Evolutionary conservation across 164 flowering plant species (phyloP).

Genomic region (Tetracentron sinense): DNA sequence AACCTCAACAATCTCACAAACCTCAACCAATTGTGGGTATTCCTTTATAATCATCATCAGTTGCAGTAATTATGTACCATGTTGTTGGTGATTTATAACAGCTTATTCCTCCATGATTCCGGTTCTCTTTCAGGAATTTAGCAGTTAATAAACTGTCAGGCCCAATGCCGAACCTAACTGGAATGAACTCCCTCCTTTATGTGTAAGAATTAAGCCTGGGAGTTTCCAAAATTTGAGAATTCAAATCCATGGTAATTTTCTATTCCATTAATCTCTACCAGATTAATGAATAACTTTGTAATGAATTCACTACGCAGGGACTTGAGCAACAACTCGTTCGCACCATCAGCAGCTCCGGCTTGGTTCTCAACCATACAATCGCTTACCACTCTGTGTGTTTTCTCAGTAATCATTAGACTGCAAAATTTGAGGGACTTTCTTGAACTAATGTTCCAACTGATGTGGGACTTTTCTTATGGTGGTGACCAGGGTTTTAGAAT

Average conservation of each 20-base stretch:
- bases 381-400: slow-evolving; percentile 80
- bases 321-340: no score
- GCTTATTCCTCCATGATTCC: no score
- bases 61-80: background rate
- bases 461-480: background rate
- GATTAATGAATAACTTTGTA: background rate
- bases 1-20: slow-evolving; percentile 58
- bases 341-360: slow-evolving; percentile 45
- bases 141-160: slow-evolving; percentile 65
- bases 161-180: slow-evolving; percentile 56
- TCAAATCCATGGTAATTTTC: no score
- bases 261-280: no score
- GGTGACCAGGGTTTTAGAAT: no score
- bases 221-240: background rate
- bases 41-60: background rate
- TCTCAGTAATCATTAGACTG: no score
- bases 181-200: slow-evolving; percentile 63
- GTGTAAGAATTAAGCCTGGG: slow-evolving; percentile 48
- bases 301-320: slow-evolving; percentile 45
- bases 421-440: no score
- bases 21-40: slow-evolving; percentile 66
- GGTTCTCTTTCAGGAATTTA: slow-evolving; percentile 52
- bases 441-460: no score
- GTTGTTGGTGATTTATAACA: no score
- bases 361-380: slow-evolving; percentile 54